Evolutionary conservation across 2,329 filamentous ascomycete species (phyloP).

Genomic region (Alternaria sp.): DNA sequence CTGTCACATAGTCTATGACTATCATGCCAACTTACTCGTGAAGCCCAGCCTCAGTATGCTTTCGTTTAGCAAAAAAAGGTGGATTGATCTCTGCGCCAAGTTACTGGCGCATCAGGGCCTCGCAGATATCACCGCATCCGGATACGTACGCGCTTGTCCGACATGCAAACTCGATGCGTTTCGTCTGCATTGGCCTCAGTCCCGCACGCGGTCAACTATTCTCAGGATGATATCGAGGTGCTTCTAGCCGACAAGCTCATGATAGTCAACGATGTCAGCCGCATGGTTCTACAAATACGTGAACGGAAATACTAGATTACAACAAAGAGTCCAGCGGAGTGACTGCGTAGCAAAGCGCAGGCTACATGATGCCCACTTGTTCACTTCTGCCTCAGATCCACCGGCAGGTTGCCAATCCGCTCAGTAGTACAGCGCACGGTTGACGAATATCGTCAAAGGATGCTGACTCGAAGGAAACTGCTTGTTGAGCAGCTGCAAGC

Average conservation of each 20-base stretch:
- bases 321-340: background rate
- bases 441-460: slow-evolving; percentile 2
- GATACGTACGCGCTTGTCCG: background rate
- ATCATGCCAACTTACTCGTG: background rate
- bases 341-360: background rate
- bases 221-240: background rate
- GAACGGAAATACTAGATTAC: background rate
- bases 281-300: background rate
- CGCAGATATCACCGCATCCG: background rate
- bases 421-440: background rate
- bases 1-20: background rate
- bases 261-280: background rate
- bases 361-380: background rate
- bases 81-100: background rate
- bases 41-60: background rate
- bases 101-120: background rate
- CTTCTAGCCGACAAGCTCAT: background rate
- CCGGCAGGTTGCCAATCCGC: background rate
- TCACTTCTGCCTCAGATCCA: background rate
- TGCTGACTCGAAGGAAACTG: background rate
- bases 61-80: background rate
- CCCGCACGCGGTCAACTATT: background rate
- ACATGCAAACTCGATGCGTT: background rate
- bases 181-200: background rate
- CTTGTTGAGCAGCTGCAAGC: background rate